Percentiles rank a stretch among this genome's conserved stretches.
phyloP scores from a whole-genome alignment of 257 asterid species.

The Vinca minor region DNA sequence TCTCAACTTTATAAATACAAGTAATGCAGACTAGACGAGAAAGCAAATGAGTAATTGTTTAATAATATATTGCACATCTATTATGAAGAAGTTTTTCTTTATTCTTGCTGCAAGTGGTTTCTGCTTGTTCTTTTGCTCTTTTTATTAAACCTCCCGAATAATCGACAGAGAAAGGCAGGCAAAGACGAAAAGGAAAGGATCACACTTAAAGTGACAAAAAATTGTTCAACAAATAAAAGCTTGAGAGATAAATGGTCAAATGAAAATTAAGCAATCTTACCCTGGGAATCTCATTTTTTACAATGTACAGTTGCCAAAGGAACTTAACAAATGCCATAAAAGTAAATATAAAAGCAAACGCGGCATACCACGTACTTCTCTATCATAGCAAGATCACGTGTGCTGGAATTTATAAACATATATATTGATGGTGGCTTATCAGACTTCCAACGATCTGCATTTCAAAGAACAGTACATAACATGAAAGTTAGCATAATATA shows the following conservation, averaged over 20 bases:
- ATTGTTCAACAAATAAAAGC: too few species aligned
- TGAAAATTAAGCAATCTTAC: too few species aligned
- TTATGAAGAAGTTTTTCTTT: neutral
- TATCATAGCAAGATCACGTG: slow-evolving; percentile 64
- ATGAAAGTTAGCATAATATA: neutral
- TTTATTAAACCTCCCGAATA: neutral
- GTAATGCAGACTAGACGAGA: neutral
- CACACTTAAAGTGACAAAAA: too few species aligned
- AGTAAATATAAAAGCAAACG: slow-evolving; percentile 18
- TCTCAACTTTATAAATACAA: neutral
- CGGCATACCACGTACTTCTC: slow-evolving; percentile 89
- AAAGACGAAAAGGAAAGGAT: too few species aligned
- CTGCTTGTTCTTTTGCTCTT: neutral
- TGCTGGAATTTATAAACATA: slow-evolving; percentile 78
- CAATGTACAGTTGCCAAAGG: neutral
- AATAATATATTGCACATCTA: neutral
- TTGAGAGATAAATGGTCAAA: too few species aligned
- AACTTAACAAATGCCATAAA: neutral
- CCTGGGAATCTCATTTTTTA: neutral
- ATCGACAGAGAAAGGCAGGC: neutral
- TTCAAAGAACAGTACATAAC: slow-evolving; percentile 5
- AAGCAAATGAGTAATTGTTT: neutral
- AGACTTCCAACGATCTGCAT: slow-evolving; percentile 82
- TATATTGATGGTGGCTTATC: slow-evolving; percentile 75
- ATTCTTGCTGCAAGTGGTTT: neutral